Conservation (phyloP, 805 yeast genomes). For the Saccharomycopsis capsularis region DNA sequence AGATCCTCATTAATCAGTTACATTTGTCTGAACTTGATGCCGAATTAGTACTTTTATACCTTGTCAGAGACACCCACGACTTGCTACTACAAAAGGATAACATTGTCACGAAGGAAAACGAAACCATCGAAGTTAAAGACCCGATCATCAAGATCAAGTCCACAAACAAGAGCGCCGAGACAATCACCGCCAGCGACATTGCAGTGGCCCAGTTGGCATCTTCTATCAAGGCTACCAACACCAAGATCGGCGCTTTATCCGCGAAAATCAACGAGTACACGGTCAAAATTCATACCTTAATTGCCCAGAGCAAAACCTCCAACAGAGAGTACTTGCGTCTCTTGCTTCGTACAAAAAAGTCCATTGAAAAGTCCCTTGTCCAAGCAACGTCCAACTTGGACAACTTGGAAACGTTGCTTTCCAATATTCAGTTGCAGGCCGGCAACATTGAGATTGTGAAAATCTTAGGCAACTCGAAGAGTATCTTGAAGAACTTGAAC, state of each 20-base stretch:
- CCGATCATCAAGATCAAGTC: conserved; percentile 13
- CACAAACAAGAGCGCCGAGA: neutral
- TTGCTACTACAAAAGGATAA: neutral
- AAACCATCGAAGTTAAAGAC: conserved; percentile 5
- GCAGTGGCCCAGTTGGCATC: conserved; percentile 14
- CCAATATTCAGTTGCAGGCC: conserved; percentile 9
- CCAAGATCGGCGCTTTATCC: conserved; percentile 5
- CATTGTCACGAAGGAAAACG: neutral
- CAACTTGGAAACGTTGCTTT: conserved; percentile 14
- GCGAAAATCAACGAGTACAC: conserved; percentile 8
- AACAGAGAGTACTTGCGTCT: conserved; percentile 17
- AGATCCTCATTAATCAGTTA: neutral
- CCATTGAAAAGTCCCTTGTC: conserved; percentile 9
- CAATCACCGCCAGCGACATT: conserved; percentile 9
- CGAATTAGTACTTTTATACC: conserved; percentile 1
- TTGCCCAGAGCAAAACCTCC: conserved; percentile 1
- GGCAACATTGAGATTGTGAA: conserved; percentile 16
- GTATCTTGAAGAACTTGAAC: conserved; percentile 16
- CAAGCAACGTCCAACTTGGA: conserved; percentile 13
- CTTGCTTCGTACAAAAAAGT: conserved; percentile 13
- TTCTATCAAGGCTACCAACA: conserved; percentile 4
- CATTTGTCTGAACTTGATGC: neutral
- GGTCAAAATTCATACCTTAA: conserved; percentile 1
- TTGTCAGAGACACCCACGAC: conserved; percentile 12
- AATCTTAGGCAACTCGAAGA: conserved; percentile 13